A percentile compares a stretch with the other conserved stretches of the same genome.
Evolutionary conservation across 495 filamentous ascomycete species (phyloP).

Genomic region (Aspergillus ostianus): DNA sequence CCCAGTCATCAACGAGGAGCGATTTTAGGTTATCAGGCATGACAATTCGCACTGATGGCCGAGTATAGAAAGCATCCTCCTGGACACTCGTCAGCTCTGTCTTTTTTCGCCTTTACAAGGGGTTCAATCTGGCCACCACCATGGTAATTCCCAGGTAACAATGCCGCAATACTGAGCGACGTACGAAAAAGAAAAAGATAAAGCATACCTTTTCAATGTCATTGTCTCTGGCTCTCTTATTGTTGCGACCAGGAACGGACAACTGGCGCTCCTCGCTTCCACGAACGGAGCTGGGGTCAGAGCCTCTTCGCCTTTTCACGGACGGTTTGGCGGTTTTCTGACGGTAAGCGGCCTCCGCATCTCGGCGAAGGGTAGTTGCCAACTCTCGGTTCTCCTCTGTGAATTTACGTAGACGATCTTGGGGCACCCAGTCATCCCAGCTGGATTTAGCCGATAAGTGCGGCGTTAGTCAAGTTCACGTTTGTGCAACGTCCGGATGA

Average conservation of each 20-base stretch:
- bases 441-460: slow-evolving; percentile 34
- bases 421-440: slow-evolving; percentile 98
- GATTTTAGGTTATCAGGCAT: slow-evolving; percentile 84
- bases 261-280: slow-evolving; percentile 84
- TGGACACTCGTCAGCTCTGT: slow-evolving; percentile 32
- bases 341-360: slow-evolving; percentile 41
- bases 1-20: slow-evolving; percentile 96
- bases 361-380: slow-evolving; percentile 51
- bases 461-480: slow-evolving; percentile 16
- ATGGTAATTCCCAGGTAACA: not conserved
- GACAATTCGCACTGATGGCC: slow-evolving; percentile 77
- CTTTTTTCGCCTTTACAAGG: not conserved
- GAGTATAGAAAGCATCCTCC: slow-evolving; percentile 80
- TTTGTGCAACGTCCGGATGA: not conserved
- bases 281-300: slow-evolving; percentile 74
- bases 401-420: slow-evolving; percentile 91
- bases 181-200: slow-evolving; percentile 17
- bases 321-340: slow-evolving; percentile 40
- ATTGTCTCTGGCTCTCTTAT: slow-evolving; percentile 73
- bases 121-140: not conserved
- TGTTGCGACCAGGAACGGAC: slow-evolving; percentile 61
- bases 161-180: not conserved
- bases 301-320: slow-evolving; percentile 63
- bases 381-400: slow-evolving; percentile 91
- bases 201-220: slow-evolving; percentile 78